phyloP scores from a whole-genome alignment of 1,284 basidiomycete genomes.

The Austroboletus niveus region DNA sequence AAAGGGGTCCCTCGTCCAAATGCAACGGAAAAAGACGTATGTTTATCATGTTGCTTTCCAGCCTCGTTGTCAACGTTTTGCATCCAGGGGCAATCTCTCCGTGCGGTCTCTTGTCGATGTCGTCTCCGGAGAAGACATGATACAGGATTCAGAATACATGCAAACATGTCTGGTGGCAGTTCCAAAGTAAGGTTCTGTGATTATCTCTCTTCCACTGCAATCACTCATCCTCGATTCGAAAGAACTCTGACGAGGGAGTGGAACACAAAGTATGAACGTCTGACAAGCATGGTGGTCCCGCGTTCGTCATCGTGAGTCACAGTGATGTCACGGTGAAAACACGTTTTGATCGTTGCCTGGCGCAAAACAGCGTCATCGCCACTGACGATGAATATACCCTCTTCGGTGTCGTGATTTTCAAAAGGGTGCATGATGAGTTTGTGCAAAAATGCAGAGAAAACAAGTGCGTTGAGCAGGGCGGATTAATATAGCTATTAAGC shows the following conservation, averaged over 20 bases:
- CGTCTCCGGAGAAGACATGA: constrained; percentile 80
- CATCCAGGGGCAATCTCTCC: constrained; percentile 86
- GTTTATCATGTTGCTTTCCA: constrained; percentile 28
- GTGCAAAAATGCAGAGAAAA: constrained; percentile 93
- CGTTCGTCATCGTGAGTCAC: constrained; percentile 78
- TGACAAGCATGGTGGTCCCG: constrained; percentile 93
- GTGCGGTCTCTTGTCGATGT: constrained; percentile 85
- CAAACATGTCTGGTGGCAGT: constrained; percentile 94
- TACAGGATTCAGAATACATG: constrained; percentile 89
- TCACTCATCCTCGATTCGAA: constrained; percentile 14
- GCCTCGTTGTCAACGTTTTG: constrained; percentile 12
- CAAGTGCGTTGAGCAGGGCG: constrained; percentile 56
- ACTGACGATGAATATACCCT: constrained; percentile 90
- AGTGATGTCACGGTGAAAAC: constrained; percentile 10
- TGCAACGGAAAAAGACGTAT: constrained; percentile 93
- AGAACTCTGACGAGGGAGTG: constrained; percentile 88
- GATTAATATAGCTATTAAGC: background rate
- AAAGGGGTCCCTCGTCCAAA: constrained; percentile 89
- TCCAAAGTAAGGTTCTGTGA: constrained; percentile 66
- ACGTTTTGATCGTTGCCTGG: constrained; percentile 22
- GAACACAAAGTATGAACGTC: constrained; percentile 85
- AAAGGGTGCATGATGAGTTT: constrained; percentile 90
- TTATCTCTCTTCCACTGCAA: constrained; percentile 5
- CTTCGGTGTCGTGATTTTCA: constrained; percentile 89
- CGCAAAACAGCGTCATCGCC: constrained; percentile 52